Conservation (phyloP, 2,329 filamentous ascomycete genomes). For the Lachnellula arida region DNA sequence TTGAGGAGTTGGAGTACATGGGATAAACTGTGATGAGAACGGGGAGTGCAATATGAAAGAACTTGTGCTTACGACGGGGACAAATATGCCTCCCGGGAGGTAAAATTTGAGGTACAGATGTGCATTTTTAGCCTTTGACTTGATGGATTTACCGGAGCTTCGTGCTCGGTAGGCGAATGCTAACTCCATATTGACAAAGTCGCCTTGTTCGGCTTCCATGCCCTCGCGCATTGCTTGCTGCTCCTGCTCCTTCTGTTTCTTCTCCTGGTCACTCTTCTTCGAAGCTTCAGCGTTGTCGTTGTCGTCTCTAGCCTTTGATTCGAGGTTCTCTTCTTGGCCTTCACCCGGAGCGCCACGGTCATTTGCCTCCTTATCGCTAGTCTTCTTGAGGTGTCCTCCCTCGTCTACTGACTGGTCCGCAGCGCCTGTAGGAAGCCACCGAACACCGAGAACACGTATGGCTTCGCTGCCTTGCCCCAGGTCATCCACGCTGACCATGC, state of each 20-base stretch:
- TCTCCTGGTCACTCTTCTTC: slow-evolving; percentile 26
- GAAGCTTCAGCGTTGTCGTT: slow-evolving; percentile 30
- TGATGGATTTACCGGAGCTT: slow-evolving; percentile 54
- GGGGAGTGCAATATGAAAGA: too few species aligned
- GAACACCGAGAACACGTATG: slow-evolving; percentile 63
- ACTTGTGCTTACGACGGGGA: slow-evolving; percentile 42
- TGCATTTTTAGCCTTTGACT: slow-evolving; percentile 63
- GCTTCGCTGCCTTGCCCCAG: slow-evolving; percentile 71
- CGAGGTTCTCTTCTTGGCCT: slow-evolving; percentile 24
- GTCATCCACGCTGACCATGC: slow-evolving; percentile 73
- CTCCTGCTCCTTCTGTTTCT: slow-evolving; percentile 34
- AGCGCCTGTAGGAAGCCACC: slow-evolving; percentile 68
- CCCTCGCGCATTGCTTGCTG: slow-evolving; percentile 42
- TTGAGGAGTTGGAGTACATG: too few species aligned
- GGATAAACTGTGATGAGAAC: too few species aligned
- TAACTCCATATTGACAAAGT: slow-evolving; percentile 73
- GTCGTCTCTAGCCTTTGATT: slow-evolving; percentile 33
- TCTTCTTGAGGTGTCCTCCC: slow-evolving; percentile 48
- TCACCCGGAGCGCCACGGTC: slow-evolving; percentile 46
- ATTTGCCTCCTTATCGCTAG: slow-evolving; percentile 39
- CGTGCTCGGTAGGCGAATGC: slow-evolving; percentile 68
- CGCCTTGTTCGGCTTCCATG: slow-evolving; percentile 72
- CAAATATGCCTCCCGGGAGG: slow-evolving; percentile 48
- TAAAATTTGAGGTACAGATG: slow-evolving; percentile 71
- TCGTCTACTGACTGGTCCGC: slow-evolving; percentile 56